phyloP scores from a whole-genome alignment of 768 basidiomycete genomes.

The Lactarius vividus region DNA sequence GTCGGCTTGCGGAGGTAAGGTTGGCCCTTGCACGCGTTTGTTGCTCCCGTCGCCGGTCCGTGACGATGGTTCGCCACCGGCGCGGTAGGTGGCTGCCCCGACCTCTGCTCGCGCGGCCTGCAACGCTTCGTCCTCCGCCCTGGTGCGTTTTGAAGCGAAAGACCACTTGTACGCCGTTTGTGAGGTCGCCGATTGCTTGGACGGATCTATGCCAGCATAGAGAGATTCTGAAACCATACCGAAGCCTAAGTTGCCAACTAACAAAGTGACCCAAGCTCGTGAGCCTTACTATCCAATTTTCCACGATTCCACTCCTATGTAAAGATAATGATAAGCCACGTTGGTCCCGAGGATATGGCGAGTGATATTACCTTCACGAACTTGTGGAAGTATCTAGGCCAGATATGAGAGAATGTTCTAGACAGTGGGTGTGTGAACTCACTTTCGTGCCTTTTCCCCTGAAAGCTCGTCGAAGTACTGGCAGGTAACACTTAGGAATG shows the following conservation, averaged over 20 bases:
- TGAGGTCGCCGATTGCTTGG: constrained; percentile 53
- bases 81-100: constrained; percentile 42
- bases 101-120: constrained; percentile 60
- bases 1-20: constrained; percentile 67
- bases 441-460: constrained; percentile 78
- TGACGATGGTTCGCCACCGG: constrained; percentile 22
- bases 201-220: constrained; percentile 60
- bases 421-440: constrained; percentile 31
- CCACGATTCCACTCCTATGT: constrained; percentile 78
- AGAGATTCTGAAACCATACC: constrained; percentile 42
- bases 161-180: constrained; percentile 89
- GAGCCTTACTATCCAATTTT: constrained; percentile 56
- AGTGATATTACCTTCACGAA: constrained; percentile 68
- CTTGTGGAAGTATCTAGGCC: constrained; percentile 80
- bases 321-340: constrained; percentile 6
- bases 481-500: background rate
- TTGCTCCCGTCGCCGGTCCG: constrained; percentile 23
- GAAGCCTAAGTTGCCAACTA: background rate
- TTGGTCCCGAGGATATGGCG: constrained; percentile 9
- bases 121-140: constrained; percentile 58
- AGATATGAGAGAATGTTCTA: constrained; percentile 34
- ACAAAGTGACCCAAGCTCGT: background rate
- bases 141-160: constrained; percentile 65
- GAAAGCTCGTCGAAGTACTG: constrained; percentile 87
- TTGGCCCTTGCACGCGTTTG: constrained; percentile 60